Evolutionary conservation across 805 yeast species (phyloP).

Genomic region (Myxozyma geophila): DNA sequence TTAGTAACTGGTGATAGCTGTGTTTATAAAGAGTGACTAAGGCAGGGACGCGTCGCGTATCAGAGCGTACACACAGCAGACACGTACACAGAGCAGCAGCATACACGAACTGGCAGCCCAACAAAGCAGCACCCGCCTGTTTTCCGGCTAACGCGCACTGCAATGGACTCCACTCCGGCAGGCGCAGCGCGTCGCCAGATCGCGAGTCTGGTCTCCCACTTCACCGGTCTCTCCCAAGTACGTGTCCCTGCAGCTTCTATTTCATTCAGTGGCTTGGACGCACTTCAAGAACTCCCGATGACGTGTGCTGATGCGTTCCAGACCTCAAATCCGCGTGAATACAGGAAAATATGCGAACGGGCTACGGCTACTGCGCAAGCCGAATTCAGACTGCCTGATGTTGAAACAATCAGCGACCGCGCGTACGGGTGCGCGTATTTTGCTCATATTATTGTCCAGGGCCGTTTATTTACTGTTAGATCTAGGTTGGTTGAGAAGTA

Average conservation of each 20-base stretch:
- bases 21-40: no score
- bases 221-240: conserved; percentile 21
- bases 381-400: conserved; percentile 13
- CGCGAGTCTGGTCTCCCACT: conserved; percentile 13
- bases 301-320: not conserved
- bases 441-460: not conserved
- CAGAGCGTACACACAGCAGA: no score
- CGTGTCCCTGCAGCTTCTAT: not conserved
- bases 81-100: no score
- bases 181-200: conserved; percentile 12
- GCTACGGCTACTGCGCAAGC: conserved; percentile 12
- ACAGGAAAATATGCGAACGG: conserved; percentile 11
- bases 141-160: not conserved
- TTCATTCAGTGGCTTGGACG: not conserved
- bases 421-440: conserved; percentile 19
- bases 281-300: not conserved
- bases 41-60: no score
- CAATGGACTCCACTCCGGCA: conserved; percentile 18
- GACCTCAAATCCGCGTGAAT: conserved; percentile 17
- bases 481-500: conserved; percentile 40
- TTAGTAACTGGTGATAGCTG: no score
- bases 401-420: conserved; percentile 15
- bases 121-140: not conserved
- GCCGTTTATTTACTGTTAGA: no score
- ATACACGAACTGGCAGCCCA: no score